Conservation (phyloP, 129 eudicot species). For the Saposhnikovia divaricata region DNA sequence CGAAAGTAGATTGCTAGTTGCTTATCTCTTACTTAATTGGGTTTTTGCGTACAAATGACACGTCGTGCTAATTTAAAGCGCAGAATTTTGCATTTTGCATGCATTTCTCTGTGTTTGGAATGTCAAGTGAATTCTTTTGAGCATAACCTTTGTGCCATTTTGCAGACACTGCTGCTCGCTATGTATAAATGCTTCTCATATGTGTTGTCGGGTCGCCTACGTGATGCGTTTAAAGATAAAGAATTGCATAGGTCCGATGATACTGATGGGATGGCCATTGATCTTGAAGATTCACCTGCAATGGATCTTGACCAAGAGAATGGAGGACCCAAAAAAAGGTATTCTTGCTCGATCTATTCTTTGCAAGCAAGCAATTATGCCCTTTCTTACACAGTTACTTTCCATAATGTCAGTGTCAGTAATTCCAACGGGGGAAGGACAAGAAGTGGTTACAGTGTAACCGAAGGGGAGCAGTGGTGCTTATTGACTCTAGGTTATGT, state of each 20-base stretch:
- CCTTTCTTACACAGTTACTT: not conserved
- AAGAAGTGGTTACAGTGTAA: slow-evolving; percentile 30
- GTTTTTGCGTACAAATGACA: not conserved
- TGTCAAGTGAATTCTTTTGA: not conserved
- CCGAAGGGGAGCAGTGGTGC: slow-evolving; percentile 93
- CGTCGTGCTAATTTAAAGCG: not conserved
- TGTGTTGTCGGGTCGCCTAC: slow-evolving; percentile 57
- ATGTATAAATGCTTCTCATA: slow-evolving; percentile 59
- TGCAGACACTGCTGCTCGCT: slow-evolving; percentile 65
- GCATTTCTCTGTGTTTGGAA: not conserved
- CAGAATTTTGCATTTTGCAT: not conserved
- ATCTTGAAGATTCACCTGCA: slow-evolving; percentile 55
- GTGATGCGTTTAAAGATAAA: slow-evolving; percentile 48
- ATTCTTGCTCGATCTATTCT: not conserved
- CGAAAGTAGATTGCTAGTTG: not conserved
- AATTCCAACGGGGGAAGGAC: slow-evolving; percentile 21
- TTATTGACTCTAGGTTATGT: slow-evolving; percentile 80
- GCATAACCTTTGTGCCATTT: not conserved
- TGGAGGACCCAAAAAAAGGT: slow-evolving; percentile 53
- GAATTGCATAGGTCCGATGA: slow-evolving; percentile 27
- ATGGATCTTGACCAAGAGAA: slow-evolving; percentile 82
- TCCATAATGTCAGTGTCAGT: slow-evolving; percentile 16
- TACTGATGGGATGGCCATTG: slow-evolving; percentile 75
- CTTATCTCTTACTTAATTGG: not conserved
- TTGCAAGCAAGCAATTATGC: not conserved